These are phyloP conservation scores for Umbelopsis ramanniana DNA, from an alignment of 192 early-diverging fungal genomes.

Conservation along the genomic window DNA sequence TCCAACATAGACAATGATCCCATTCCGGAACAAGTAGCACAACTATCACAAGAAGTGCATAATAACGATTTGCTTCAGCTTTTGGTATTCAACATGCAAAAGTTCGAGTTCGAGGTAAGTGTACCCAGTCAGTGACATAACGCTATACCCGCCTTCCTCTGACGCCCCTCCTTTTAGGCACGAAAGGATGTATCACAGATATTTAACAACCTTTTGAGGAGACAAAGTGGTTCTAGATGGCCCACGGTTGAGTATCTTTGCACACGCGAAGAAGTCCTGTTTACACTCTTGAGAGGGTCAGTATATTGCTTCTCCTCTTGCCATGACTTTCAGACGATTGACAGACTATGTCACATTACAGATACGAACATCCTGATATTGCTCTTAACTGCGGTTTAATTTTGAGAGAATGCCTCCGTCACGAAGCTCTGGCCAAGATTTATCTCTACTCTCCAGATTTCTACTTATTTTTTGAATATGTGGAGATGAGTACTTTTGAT, in stretches of 20 bases:
- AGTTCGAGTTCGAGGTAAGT: conserved; percentile 89
- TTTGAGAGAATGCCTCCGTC: conserved; percentile 93
- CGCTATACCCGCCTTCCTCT: neutral
- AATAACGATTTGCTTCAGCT: conserved; percentile 87
- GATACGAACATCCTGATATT: conserved; percentile 95
- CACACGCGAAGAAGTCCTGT: conserved; percentile 81
- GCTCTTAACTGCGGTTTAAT: conserved; percentile 98
- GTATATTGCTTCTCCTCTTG: neutral
- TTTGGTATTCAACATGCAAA: conserved; percentile 86
- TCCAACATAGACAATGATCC: conserved; percentile 73
- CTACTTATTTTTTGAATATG: conserved; percentile 94
- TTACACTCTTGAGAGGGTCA: conserved; percentile 81
- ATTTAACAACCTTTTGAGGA: conserved; percentile 94
- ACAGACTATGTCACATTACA: conserved; percentile 25
- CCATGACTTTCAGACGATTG: neutral
- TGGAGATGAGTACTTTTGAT: conserved; percentile 97
- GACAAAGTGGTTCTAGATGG: conserved; percentile 92
- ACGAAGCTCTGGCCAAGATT: conserved; percentile 88
- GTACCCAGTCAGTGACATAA: neutral
- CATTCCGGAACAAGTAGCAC: conserved; percentile 87
- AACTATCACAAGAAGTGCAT: conserved; percentile 96
- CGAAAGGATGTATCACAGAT: conserved; percentile 98
- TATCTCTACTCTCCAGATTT: conserved; percentile 86
- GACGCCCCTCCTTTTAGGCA: conserved; percentile 52
- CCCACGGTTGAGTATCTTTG: conserved; percentile 97